Base-by-base conservation (phyloP, 208 protist genomes). In the Angomonas ambiguus region DNA sequence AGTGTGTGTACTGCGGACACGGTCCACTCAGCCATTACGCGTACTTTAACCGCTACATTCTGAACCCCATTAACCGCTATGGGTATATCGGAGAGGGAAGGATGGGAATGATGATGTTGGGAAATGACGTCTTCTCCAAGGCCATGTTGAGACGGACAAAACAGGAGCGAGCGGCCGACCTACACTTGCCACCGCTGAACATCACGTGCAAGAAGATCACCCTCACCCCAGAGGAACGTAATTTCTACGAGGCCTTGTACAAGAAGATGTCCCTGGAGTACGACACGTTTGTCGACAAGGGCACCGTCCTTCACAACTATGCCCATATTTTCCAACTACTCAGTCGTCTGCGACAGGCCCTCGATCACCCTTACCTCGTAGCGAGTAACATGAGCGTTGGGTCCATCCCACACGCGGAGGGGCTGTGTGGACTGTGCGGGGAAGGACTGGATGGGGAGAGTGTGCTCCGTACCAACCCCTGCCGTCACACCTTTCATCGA, bases 31-130 rank as follows among this genome's bases (percentile, higher is more conserved):
- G 92, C 77, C 94, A 98, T 59, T 96, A 92, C 72, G 85, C 89
- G 22, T 90, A 93, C 72, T 98, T 97, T 77, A 98, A 98, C 72
- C 80, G 81, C 38, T 72, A 93, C 69, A 86, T 98, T 45, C 78
- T 98, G 41, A 98, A 97, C 79, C 95, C 95, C n/a, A 98, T 98
- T 69, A 83, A 79, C 41, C 82, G 88, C 68, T 97, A 96, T 69
- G 95, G 95, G 42, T 97, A 97, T 79, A 85, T 96, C 57, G 95
- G 95, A 28, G 87, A 93, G 38, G 92, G 92, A 4, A 66, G 85
- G 24, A 71, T 71, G 3, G 93, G 89, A 28, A 96, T 97, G 87
- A 85, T 92, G 67, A 78, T 87, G 58, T 71, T 97, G 51, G 80
- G 75, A 22, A 92, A 94, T 69, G 91, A 95, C 41, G 88, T 97